Base-by-base conservation (phyloP, 805 yeast genomes). In the Candida nitratophila region DNA sequence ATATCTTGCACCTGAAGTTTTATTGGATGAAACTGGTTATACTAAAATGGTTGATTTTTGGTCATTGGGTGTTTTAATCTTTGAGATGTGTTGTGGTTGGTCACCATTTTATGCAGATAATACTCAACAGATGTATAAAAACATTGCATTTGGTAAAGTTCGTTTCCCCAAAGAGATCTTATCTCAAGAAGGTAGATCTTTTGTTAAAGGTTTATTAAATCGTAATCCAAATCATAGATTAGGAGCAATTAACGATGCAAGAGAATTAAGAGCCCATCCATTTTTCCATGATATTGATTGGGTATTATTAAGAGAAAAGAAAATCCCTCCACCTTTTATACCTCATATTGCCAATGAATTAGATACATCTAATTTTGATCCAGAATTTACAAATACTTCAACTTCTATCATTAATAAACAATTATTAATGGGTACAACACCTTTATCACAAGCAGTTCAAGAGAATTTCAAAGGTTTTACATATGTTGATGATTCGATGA, bases 71-170 rank as follows among this genome's bases (percentile, higher is more conserved):
- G 99, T 93, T 22, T 71, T 93, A 46, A 89, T 93, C 39, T 93
- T 93, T 65, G 99, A 93, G 69, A 93, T 93, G 99, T 90, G 98
- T 65, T 93, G 98, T 69, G 99, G 99, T 42, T 93, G 98, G 99
- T 86, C 96, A 4, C 99, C 99, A 44, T 93, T 93, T 64, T 93
- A 88, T 59, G 99, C 98, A 24, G 97, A 91, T 50, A 91, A 88
- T 64, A 89, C 96, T 41, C 98, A 93, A 69, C 96, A 93, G 65
- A 93, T 93, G 99, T 93, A 93, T 69, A 93, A 91, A 69, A 93
- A 93, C 67, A 93, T 93, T 69, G 99, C 98, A 4, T 93, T 89
- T 66, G 99, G 99, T 50, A 93, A 91, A 64, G 98, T 93, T 38
- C 77, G 96, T 58, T 93, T 93, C 65, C 99, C 99, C 41, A 88